Base-by-base conservation (phyloP, 2,329 filamentous ascomycete species). In the Cryphonectria carpinicola region DNA sequence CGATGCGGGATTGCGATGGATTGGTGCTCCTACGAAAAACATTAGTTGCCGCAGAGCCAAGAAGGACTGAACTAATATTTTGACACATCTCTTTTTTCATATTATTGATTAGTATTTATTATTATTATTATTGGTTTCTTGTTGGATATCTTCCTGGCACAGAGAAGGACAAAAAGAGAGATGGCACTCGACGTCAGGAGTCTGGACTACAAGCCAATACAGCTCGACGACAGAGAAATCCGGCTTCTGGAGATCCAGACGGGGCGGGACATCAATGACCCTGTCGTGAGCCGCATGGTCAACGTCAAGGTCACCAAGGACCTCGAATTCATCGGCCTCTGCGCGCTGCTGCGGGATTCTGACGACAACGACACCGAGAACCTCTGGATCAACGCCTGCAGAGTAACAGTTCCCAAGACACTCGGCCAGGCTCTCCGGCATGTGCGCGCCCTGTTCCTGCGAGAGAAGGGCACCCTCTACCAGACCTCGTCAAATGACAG, bases 201-300 rank as follows among this genome's bases (percentile, higher is more conserved):
- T 37, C 66, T 71, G 32, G 60, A 63, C 35, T 69, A 71, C 70
- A 71, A 71, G 70, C 68, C 65, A 17, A 58, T 71, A 43, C 62
- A 54, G 7, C 52, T 65, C 19, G 70, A 69, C 19, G 46, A 49
- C 19, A 28, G 10, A 46, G 70, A 72, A 3, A 70, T 72, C 65
- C 70, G 70, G 11, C 65, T 72, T 41, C 43, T 72, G 63, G 70
- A 72, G 19, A 39, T 72, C 52, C 64, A 70, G 41, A 56, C 68
- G 61, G 70, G 63, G 19, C 65, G 54, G 41, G 65, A 67, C 39
- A n/a, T 72, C 67, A 66, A 64, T 35, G 70, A 72, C 2, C 65
- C 61, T 35, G 52, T 72, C 46, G 46, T 66, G 63, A 61, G 63
- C 25, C 70, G 70, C 25, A 46, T 72, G 19, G 68, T 70, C 63